A percentile compares a stretch with the other conserved stretches of the same genome.
phyloP scores from a whole-genome alignment of 306 rosid species.

The Acmispon strigosus region DNA sequence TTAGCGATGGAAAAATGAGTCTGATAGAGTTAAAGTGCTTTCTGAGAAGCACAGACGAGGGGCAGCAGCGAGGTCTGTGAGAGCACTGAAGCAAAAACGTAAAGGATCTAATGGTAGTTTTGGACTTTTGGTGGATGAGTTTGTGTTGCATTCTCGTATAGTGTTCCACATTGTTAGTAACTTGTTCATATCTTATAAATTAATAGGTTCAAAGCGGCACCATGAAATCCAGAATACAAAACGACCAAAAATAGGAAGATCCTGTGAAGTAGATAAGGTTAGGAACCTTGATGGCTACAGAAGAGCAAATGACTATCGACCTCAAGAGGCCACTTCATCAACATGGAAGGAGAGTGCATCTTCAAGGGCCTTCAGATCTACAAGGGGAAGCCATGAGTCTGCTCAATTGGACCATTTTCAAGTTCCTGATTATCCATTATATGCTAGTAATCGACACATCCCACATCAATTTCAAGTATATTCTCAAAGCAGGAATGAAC shows the following conservation, averaged over 20 bases:
- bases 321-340: conserved; percentile 15
- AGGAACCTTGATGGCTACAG: conserved; percentile 20
- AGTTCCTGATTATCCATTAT: conserved; percentile 20
- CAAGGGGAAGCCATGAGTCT: conserved; percentile 21
- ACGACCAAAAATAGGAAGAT: conserved; percentile 28
- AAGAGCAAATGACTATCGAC: conserved; percentile 13
- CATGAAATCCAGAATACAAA: conserved; percentile 28
- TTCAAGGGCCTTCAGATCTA: conserved; percentile 16
- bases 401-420: conserved; percentile 10
- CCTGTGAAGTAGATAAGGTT: conserved; percentile 18
- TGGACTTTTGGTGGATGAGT: background rate
- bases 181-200: background rate
- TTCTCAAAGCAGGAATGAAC: conserved; percentile 21
- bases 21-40: conserved; percentile 57
- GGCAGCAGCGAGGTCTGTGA: conserved; percentile 55
- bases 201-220: conserved; percentile 29
- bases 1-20: conserved; percentile 72
- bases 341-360: conserved; percentile 24
- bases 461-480: conserved; percentile 24
- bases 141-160: background rate
- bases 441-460: conserved; percentile 12
- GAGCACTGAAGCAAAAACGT: conserved; percentile 38
- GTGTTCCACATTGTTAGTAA: conserved; percentile 6
- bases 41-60: conserved; percentile 76
- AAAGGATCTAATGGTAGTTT: conserved; percentile 26